Percentiles rank a stretch among this genome's conserved stretches.
These are phyloP conservation scores for Cicer pinnatifidum DNA, from an alignment of 306 rosid species.

Conservation along the genomic window DNA sequence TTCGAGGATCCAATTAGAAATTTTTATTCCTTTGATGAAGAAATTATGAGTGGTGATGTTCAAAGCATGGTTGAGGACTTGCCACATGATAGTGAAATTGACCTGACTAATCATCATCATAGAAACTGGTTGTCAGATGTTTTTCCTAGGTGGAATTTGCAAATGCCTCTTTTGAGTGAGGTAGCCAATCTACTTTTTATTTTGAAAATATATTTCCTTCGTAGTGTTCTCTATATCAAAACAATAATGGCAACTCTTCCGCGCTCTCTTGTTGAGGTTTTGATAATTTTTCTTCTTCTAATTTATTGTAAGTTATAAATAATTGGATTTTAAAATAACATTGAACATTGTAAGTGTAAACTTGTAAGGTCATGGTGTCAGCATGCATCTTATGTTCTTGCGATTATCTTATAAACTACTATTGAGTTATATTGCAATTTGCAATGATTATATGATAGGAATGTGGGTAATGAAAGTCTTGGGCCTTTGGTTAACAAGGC, in stretches of 20 bases:
- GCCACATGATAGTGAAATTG: slow-evolving; percentile 67
- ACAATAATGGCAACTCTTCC: slow-evolving; percentile 14
- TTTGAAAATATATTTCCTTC: slow-evolving; percentile 24
- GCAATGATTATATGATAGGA: no score
- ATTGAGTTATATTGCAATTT: slow-evolving; percentile 12
- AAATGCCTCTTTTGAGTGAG: slow-evolving; percentile 57
- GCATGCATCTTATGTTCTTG: slow-evolving; percentile 17
- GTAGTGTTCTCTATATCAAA: slow-evolving; percentile 30
- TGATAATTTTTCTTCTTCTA: slow-evolving; percentile 22
- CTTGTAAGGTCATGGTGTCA: slow-evolving; percentile 29
- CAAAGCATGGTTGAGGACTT: slow-evolving; percentile 68
- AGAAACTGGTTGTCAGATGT: slow-evolving; percentile 54
- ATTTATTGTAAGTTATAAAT: slow-evolving; percentile 4
- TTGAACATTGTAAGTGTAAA: slow-evolving; percentile 4
- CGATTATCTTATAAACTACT: slow-evolving; percentile 31
- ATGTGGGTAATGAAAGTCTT: no score
- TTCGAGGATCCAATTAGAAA: slow-evolving; percentile 53
- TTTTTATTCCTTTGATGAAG: slow-evolving; percentile 55
- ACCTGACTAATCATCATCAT: slow-evolving; percentile 48
- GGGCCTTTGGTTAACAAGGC: no score
- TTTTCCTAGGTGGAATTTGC: slow-evolving; percentile 51
- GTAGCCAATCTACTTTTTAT: slow-evolving; percentile 47
- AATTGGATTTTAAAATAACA: slow-evolving; percentile 23
- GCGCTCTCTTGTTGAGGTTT: neutral
- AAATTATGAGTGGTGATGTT: slow-evolving; percentile 52